Evolutionary conservation across 2,329 filamentous ascomycete species (phyloP), one percentile per base, ranked within the genome.

Genomic region (Rosellinia necatrix): DNA sequence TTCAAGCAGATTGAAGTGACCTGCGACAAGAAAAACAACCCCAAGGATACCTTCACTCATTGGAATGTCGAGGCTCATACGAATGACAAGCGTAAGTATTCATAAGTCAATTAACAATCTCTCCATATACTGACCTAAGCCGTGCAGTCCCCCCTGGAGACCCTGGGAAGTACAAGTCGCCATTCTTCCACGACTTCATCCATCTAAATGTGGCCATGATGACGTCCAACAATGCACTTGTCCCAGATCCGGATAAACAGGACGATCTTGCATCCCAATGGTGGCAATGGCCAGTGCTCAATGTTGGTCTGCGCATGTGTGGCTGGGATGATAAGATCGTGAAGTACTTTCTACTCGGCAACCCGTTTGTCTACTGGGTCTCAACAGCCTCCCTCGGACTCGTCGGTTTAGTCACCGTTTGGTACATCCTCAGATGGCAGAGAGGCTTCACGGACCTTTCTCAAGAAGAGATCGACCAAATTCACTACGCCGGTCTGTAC

Each of bases 1-100:
- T 99, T 99, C 82, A 97, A 97, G 79, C 94, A 99, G 77, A 97
- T 99, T 64, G 94, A 99, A 77, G 92, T 94, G 30, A 96, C 92
- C 22, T 99, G 94, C 75, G 87, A 88, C 64, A 97, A 96, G 80
- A 85, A 89, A 66, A 96, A 97, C 79, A 94, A 93, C 68, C 91
- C 92, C 6, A 85, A 87, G 50, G 94, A 99, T 73, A 85, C 92
- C 35, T 97, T 96, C 75, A 99, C 94, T 7, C 94, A 97, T 78
- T 99, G 94, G 94, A 99, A 99, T 76, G 88, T 99, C 29, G 94
- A 99, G 78, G 88, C 91, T 53, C 94, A 99, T 75, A 86, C 81
- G 74, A 99, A 99, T 73, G 92, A 97, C 12, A 94, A 88, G 78
- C 84, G 91, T 94, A 82, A 84, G 89, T 82, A 35, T 30, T 12